phyloP scores from a whole-genome alignment of 345 rosid species.

The Eucalyptus guilfoylei region DNA sequence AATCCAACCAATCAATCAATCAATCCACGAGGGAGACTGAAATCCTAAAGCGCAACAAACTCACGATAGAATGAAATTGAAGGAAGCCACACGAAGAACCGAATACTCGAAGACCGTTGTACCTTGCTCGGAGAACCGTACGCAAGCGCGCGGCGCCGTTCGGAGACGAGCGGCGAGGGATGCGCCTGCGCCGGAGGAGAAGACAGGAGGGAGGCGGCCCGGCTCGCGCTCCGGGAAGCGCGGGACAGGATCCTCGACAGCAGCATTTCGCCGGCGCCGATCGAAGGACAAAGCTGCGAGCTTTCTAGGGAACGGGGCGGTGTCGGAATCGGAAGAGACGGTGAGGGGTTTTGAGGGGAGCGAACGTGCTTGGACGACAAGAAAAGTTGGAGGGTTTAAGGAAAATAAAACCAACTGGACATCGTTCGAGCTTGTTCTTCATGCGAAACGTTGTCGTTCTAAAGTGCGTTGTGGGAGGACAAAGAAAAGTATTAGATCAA shows the following conservation, averaged over 20 bases:
- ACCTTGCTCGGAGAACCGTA: constrained; percentile 25
- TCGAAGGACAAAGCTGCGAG: background rate
- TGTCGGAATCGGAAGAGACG: background rate
- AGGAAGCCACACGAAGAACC: background rate
- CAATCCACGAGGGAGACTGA: background rate
- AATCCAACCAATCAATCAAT: background rate
- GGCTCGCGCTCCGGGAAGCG: constrained; percentile 30
- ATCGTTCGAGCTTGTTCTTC: background rate
- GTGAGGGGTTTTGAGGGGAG: background rate
- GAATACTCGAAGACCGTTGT: background rate
- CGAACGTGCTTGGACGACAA: background rate
- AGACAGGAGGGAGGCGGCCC: constrained; percentile 28
- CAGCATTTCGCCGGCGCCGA: constrained; percentile 14
- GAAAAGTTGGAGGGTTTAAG: background rate
- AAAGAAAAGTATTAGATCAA: background rate
- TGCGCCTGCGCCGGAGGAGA: constrained; percentile 9
- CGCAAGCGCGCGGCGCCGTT: constrained; percentile 24
- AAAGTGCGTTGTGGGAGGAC: background rate
- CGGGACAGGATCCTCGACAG: constrained; percentile 41
- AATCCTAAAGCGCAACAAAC: background rate
- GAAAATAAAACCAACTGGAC: background rate
- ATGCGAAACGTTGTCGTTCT: background rate
- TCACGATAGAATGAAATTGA: background rate
- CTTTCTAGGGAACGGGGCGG: background rate
- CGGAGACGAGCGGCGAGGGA: constrained; percentile 3